Base-by-base conservation (phyloP, 495 filamentous ascomycete species). In the Aspergillus mulundensis region DNA sequence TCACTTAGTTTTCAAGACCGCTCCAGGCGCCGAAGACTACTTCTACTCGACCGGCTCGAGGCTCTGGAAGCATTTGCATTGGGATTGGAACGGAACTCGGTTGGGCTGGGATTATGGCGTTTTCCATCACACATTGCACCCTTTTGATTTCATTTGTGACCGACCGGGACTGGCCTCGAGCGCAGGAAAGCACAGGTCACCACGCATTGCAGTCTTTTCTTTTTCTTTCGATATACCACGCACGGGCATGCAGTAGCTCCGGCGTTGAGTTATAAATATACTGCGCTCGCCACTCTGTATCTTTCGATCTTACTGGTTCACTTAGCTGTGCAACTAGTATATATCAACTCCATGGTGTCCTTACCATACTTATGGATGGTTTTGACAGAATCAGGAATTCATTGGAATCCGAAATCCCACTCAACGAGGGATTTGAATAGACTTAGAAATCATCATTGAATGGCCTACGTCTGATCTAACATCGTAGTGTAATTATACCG, bases 101-200 rank as follows among this genome's bases (percentile, higher is more conserved):
- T 50, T 55, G 50, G 57, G 39, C 58, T 56, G 41, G 50, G 16
- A 34, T 51, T 32, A 16, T 30, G 65, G 65, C 70, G 67, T 70
- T 24, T 42, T 49, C 49, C 62, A 16, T 28, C 30, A 28, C 28
- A 43, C 38, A 50, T 30, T 23, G 47, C 14, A 18, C 20, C 20
- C 46, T 20, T 24, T 50, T 38, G 12, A 20, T 50, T 49, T 43
- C 23, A 15, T 59, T 59, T 39, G 24, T 49, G 20, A 48, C 42
- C 5, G 19, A 23, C n/a, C 12, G 32, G 32, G 12, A 48, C 38
- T 44, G 50, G 46, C 36, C 38, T 47, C n/a, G 18, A 25, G 42
- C 44, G 36, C 42, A 36, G 49, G 23, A 50, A 36, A 25, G 18
- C 46, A 32, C 38, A 19, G 45, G 23, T 28, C 38, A 25, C 23